Base-by-base conservation (phyloP, 345 rosid species). In the Raphanus sativus region DNA sequence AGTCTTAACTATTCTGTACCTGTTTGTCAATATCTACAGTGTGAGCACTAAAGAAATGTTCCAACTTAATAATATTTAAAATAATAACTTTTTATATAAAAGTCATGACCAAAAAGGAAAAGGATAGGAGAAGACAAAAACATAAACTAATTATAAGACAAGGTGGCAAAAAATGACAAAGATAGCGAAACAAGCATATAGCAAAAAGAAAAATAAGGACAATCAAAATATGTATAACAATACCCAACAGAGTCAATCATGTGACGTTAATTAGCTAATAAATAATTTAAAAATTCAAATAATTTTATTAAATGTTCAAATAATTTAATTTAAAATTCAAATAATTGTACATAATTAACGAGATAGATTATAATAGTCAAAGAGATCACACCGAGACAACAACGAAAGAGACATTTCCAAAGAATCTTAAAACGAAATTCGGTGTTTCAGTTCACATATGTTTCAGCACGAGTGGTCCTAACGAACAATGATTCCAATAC, bases 361-460 rank as follows among this genome's bases (percentile, higher is more conserved):
- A 69, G 21, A 28, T n/a, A 21, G 62, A 30, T 32, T 58, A 25
- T 24, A 65, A 59, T 65, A 66, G 77, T 78, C 77, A 78, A 66
- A 33, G 48, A 60, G 69, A 72, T 58, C 73, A 78, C 77, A 72
- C 69, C 15, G 61, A 73, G 66, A 65, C 29, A 40, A 15, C 61
- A n/a, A 58, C 6, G 54, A 71, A 64, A 17, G 32, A n/a, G 40
- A 26, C 75, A 10, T 6, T 24, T 61, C 32, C 10, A 69, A 33
- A 42, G 55, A 48, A 60, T 59, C 64, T 5, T 12, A 26, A 36
- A 9, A 56, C 63, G 40, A 58, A 55, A 32, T 66, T 67, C 74
- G 45, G 76, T 21, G 60, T 38, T 67, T 52, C 74, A 28, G 8
- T 79, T 79, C 78, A 73, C 77, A 73, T 50, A 73, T 50, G 60